Conservation (phyloP, 768 basidiomycete genomes). For the Naganishia onofrii region DNA sequence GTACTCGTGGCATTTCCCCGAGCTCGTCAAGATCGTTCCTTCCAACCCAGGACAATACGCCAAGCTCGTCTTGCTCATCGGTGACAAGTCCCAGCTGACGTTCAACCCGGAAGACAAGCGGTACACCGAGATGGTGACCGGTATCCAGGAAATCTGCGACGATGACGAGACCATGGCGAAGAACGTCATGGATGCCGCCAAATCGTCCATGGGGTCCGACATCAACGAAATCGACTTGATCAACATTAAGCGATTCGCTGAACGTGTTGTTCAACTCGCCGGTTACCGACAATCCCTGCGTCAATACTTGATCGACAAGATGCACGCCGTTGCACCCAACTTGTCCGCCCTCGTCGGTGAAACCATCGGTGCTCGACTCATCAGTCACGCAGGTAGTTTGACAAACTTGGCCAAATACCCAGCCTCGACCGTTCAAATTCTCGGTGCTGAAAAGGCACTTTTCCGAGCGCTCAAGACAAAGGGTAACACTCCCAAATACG, state of each 20-base stretch:
- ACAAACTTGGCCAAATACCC: slow-evolving; percentile 98
- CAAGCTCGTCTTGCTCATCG: slow-evolving; percentile 76
- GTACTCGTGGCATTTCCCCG: slow-evolving; percentile 99
- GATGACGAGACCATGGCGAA: slow-evolving; percentile 81
- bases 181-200: slow-evolving; percentile 90
- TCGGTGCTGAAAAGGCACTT: slow-evolving; percentile 95
- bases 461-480: slow-evolving; percentile 98
- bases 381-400: slow-evolving; percentile 92
- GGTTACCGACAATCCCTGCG: slow-evolving; percentile 91
- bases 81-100: slow-evolving; percentile 73
- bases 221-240: slow-evolving; percentile 90
- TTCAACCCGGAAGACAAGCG: slow-evolving; percentile 54
- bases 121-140: slow-evolving; percentile 65
- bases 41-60: slow-evolving; percentile 92
- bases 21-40: slow-evolving; percentile 85
- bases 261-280: slow-evolving; percentile 82
- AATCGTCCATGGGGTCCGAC: slow-evolving; percentile 88
- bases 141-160: slow-evolving; percentile 73
- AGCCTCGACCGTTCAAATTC: slow-evolving; percentile 94
- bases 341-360: slow-evolving; percentile 86
- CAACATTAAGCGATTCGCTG: slow-evolving; percentile 89
- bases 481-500: slow-evolving; percentile 98
- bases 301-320: slow-evolving; percentile 87
- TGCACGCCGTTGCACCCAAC: slow-evolving; percentile 94
- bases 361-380: slow-evolving; percentile 83